These are phyloP conservation scores for Fusarium denticulatum DNA, from an alignment of 2,329 filamentous ascomycete genomes.

Conservation along the genomic window DNA sequence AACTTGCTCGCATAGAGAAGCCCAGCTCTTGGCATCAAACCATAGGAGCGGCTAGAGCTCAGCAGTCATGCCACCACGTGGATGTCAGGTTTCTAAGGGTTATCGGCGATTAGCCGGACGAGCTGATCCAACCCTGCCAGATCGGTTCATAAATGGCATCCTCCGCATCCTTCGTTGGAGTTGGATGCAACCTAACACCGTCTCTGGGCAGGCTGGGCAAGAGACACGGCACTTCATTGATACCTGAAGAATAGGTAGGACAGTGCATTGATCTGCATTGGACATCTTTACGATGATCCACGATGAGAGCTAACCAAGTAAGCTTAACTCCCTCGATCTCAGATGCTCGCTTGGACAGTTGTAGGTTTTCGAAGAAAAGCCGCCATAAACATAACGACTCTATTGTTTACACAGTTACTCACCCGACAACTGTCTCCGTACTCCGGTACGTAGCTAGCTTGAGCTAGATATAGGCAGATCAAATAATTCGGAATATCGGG, in stretches of 20 bases:
- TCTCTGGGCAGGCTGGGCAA: background rate
- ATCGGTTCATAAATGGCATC: background rate
- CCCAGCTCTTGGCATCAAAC: background rate
- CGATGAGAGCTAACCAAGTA: background rate
- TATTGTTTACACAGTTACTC: no score
- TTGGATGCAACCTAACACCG: background rate
- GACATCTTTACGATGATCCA: background rate
- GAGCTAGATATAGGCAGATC: background rate
- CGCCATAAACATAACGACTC: no score
- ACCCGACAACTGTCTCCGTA: no score
- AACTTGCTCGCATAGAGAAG: background rate
- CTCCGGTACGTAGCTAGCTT: background rate
- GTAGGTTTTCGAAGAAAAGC: no score
- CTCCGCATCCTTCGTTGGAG: background rate
- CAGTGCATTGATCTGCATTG: no score
- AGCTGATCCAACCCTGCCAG: background rate
- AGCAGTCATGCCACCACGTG: background rate
- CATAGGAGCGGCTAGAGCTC: background rate
- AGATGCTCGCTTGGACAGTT: background rate
- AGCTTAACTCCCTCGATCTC: background rate
- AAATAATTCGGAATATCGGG: background rate
- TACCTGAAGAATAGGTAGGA: no score
- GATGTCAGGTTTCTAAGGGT: background rate
- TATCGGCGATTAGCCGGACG: background rate
- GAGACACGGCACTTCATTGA: background rate